Evolutionary conservation across 129 eudicot species (phyloP).

Genomic region (Chrysanthemum lavandulifolium): DNA sequence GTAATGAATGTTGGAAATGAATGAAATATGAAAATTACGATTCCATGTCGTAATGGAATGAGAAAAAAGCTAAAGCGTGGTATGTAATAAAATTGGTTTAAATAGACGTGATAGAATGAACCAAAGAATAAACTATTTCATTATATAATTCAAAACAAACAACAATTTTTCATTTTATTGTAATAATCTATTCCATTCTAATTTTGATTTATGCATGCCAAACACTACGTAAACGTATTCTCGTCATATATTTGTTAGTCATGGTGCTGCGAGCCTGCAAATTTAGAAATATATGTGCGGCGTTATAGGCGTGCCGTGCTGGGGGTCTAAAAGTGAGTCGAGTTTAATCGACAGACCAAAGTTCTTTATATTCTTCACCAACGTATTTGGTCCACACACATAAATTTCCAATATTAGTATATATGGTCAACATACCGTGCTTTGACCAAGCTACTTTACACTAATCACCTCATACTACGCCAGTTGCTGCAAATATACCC

Average conservation of each 20-base stretch:
- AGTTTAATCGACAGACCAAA: constrained; percentile 17
- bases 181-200: too few relatives aligned
- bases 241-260: background rate
- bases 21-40: too few relatives aligned
- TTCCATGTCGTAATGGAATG: too few relatives aligned
- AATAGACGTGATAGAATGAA: too few relatives aligned
- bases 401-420: background rate
- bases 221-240: too few relatives aligned
- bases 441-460: constrained; percentile 11
- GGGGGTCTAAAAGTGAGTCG: constrained; percentile 7
- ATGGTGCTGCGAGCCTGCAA: background rate
- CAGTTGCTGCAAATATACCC: background rate
- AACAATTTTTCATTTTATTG: too few relatives aligned
- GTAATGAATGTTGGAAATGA: too few relatives aligned
- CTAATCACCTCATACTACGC: constrained; percentile 6
- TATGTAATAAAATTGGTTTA: too few relatives aligned
- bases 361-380: constrained; percentile 5
- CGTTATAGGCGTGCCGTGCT: constrained; percentile 5
- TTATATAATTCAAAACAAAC: too few relatives aligned
- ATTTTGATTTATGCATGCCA: too few relatives aligned
- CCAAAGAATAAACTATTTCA: too few relatives aligned
- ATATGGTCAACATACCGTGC: constrained; percentile 18
- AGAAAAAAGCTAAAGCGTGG: too few relatives aligned
- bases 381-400: background rate
- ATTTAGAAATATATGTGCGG: constrained; percentile 4